Evolutionary conservation across 345 rosid genomes (phyloP).

Genomic region (Eucalyptus albens): DNA sequence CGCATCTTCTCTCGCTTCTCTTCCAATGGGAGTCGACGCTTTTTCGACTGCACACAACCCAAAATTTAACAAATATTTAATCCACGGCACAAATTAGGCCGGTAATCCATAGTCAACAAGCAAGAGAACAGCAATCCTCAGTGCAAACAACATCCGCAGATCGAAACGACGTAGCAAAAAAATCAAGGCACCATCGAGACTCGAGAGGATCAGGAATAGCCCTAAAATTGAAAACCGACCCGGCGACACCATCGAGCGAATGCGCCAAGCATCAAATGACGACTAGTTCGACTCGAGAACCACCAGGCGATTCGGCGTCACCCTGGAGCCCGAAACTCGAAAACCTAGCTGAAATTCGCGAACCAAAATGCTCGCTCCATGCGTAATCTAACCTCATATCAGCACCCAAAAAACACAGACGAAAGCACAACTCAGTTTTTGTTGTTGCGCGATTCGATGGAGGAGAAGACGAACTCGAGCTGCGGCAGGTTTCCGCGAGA

Average conservation of each 20-base stretch:
- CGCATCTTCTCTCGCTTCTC: constrained; percentile 93
- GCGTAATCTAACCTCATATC: neutral
- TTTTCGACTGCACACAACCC: constrained; percentile 53
- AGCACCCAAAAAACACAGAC: neutral
- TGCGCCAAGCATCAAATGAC: neutral
- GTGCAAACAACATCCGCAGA: neutral
- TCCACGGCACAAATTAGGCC: neutral
- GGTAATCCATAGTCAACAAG: neutral
- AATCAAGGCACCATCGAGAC: neutral
- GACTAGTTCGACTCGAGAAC: neutral
- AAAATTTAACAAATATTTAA: neutral
- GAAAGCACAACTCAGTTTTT: neutral
- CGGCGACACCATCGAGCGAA: neutral
- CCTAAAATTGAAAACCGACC: neutral
- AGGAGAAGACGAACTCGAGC: neutral
- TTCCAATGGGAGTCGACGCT: constrained; percentile 84
- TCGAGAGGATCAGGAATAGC: neutral
- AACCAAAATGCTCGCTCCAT: neutral
- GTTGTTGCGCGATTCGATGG: neutral
- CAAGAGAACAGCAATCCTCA: neutral
- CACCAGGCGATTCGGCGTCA: neutral
- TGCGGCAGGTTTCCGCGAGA: neutral
- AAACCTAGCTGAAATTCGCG: too few relatives aligned
- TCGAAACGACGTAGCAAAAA: neutral
- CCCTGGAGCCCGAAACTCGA: neutral